A percentile compares a stretch with the other conserved stretches of the same genome.
Evolutionary conservation across 78 protist genomes (phyloP).

Genomic region (Planoprotostelium fungivorum): DNA sequence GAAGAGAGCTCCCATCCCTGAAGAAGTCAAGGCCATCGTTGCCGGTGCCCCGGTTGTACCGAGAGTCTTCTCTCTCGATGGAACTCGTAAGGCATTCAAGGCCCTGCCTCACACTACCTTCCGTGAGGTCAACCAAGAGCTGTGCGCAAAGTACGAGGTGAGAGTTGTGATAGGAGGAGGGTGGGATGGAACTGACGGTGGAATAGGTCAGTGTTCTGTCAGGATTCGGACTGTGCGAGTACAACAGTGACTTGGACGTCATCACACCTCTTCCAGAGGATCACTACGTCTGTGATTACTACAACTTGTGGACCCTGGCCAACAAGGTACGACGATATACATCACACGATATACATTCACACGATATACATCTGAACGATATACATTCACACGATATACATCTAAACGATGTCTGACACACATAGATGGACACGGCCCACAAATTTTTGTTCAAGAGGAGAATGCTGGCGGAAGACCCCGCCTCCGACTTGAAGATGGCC

Average conservation of each 20-base stretch:
- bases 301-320: not conserved
- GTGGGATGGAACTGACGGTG: not conserved
- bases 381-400: too few relatives aligned
- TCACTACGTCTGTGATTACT: not conserved
- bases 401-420: not conserved
- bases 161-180: not conserved
- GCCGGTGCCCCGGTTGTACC: not conserved
- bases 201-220: not conserved
- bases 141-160: not conserved
- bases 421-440: not conserved
- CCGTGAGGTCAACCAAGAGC: not conserved
- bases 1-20: not conserved
- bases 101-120: not conserved
- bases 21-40: not conserved
- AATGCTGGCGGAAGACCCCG: not conserved
- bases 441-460: not conserved
- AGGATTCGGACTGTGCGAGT: not conserved
- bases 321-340: not conserved
- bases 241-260: not conserved
- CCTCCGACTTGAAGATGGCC: not conserved
- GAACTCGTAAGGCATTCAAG: not conserved
- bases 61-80: not conserved
- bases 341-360: too few relatives aligned
- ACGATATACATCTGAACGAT: too few relatives aligned
- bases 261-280: not conserved